A percentile compares a stretch with the other conserved stretches of the same genome.
These are phyloP conservation scores for Galerina sulciceps DNA, from an alignment of 768 basidiomycete species.

Conservation along the genomic window DNA sequence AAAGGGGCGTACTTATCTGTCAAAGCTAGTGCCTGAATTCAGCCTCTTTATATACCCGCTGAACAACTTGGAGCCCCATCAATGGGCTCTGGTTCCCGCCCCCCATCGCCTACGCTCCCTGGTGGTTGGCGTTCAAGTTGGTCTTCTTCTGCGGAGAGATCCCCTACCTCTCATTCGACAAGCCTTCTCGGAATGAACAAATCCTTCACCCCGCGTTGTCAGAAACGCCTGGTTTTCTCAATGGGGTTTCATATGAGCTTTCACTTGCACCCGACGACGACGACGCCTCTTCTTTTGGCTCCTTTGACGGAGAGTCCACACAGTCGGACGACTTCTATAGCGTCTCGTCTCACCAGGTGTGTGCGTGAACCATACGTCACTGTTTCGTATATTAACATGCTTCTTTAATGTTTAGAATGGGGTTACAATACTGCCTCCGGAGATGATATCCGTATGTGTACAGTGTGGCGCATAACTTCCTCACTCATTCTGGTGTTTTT, in stretches of 20 bases:
- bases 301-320: conserved; percentile 15
- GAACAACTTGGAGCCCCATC: background rate
- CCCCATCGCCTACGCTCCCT: conserved; percentile 17
- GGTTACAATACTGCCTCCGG: background rate
- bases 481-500: background rate
- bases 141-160: conserved; percentile 13
- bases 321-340: conserved; percentile 26
- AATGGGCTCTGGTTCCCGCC: conserved; percentile 2
- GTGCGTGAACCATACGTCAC: background rate
- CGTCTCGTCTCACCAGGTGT: conserved; percentile 19
- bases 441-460: conserved; percentile 2
- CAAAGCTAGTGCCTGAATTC: background rate
- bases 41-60: background rate
- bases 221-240: background rate
- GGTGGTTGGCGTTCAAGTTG: conserved; percentile 25
- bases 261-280: background rate
- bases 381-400: background rate
- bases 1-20: background rate
- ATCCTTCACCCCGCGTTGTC: background rate
- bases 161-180: conserved; percentile 1
- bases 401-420: conserved; percentile 6
- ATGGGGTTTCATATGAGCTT: background rate
- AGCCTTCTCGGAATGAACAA: background rate
- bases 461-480: background rate
- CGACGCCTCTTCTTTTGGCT: background rate